Percentiles rank a stretch among this genome's conserved stretches.
Evolutionary conservation across 2,329 filamentous ascomycete species (phyloP).

Genomic region (Hypocreales sp.): DNA sequence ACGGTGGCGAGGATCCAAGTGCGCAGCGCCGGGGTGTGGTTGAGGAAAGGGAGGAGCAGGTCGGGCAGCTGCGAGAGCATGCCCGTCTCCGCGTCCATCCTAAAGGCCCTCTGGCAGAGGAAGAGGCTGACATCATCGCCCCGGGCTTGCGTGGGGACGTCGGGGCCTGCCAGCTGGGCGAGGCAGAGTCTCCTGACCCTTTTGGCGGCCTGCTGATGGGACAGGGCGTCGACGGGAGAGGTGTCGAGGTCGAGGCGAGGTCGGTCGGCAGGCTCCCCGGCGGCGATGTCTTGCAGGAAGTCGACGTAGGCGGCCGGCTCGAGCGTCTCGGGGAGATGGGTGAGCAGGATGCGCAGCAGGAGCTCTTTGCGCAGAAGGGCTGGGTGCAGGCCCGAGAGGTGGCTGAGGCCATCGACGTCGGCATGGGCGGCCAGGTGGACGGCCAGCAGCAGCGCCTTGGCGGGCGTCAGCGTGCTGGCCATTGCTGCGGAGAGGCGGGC

Average conservation of each 20-base stretch:
- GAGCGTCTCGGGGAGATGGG: slow-evolving; percentile 58
- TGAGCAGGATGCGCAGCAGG: slow-evolving; percentile 57
- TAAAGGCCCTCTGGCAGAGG: slow-evolving; percentile 50
- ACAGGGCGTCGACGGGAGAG: slow-evolving; percentile 38
- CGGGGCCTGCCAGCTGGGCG: slow-evolving; percentile 35
- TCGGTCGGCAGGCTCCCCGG: slow-evolving; percentile 25
- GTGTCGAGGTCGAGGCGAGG: slow-evolving; percentile 34
- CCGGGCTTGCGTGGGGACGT: slow-evolving; percentile 28
- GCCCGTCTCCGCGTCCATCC: slow-evolving; percentile 59
- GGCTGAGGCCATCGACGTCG: slow-evolving; percentile 46
- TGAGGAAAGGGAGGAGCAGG: slow-evolving; percentile 54
- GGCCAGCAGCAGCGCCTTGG: slow-evolving; percentile 59
- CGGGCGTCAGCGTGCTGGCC: slow-evolving; percentile 34
- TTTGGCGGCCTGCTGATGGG: slow-evolving; percentile 47
- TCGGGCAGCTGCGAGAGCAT: slow-evolving; percentile 50
- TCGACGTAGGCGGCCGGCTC: slow-evolving; percentile 46
- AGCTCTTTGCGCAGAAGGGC: slow-evolving; percentile 47
- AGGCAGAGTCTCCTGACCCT: slow-evolving; percentile 48
- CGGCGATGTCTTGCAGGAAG: slow-evolving; percentile 42
- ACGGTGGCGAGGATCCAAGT: slow-evolving; percentile 55
- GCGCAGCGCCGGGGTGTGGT: slow-evolving; percentile 42
- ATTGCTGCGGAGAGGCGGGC: slow-evolving; percentile 7
- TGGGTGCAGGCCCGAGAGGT: slow-evolving; percentile 39
- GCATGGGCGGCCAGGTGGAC: slow-evolving; percentile 52
- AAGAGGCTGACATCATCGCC: slow-evolving; percentile 46